These are phyloP conservation scores for Ceratocystis colombiana DNA, from an alignment of 2,329 filamentous ascomycete genomes.

Conservation along the genomic window DNA sequence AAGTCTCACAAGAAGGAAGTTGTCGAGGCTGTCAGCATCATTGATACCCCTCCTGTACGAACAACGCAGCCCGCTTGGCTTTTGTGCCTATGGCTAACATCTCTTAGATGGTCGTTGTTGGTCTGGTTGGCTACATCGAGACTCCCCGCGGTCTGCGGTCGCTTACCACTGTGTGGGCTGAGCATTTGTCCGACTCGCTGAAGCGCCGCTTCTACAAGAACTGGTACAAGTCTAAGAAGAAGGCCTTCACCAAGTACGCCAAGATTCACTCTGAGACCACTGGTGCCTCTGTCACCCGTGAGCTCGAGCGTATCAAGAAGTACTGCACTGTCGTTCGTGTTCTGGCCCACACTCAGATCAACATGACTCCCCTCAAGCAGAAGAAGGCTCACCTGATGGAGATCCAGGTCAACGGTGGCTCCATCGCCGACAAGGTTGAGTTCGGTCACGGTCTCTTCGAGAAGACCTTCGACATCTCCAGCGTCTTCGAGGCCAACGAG, in stretches of 20 bases:
- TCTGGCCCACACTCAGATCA: conserved; percentile 98
- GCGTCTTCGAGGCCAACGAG: conserved; percentile 99
- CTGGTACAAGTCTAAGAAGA: conserved; percentile 99
- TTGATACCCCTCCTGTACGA: conserved; percentile 93
- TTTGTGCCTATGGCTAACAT: conserved; percentile 63
- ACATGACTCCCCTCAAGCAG: conserved; percentile 99
- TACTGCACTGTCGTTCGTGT: conserved; percentile 99
- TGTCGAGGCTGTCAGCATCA: conserved; percentile 76
- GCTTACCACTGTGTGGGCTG: conserved; percentile 98
- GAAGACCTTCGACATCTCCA: conserved; percentile 90
- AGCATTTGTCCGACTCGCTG: conserved; percentile 96
- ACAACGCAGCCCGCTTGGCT: conserved; percentile 70
- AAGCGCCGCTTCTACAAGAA: conserved; percentile 99
- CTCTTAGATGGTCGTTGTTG: conserved; percentile 94
- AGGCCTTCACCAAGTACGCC: conserved; percentile 99
- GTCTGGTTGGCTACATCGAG: conserved; percentile 99
- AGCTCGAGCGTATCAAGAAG: conserved; percentile 99
- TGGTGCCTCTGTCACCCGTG: conserved; percentile 83
- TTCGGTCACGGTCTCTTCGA: conserved; percentile 95
- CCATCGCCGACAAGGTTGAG: conserved; percentile 89
- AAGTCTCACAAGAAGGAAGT: conserved; percentile 99
- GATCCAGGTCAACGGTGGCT: conserved; percentile 98
- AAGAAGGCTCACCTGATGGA: conserved; percentile 99
- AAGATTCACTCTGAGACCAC: conserved; percentile 97
- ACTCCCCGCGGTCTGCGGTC: conserved; percentile 98